phyloP scores from a whole-genome alignment of 495 filamentous ascomycete species.

The Extremus antarcticus region DNA sequence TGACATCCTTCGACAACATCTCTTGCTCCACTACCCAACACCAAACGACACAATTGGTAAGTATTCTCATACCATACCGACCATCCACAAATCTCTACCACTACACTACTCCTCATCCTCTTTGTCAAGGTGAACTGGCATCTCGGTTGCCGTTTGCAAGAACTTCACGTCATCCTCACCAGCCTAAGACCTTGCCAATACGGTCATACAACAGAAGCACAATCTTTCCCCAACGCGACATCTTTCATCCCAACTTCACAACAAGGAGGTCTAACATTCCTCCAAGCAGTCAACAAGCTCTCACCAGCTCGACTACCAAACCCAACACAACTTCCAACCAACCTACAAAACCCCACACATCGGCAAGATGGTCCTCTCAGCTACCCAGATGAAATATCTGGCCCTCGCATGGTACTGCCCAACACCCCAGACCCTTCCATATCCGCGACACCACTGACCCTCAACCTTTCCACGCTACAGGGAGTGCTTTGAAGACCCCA shows the following conservation, averaged over 20 bases:
- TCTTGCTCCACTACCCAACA: no score
- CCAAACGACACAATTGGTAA: no score
- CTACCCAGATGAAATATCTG: slow-evolving; percentile 3
- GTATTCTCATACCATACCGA: no score
- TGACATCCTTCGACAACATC: background rate
- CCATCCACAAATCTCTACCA: no score
- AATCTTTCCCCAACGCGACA: background rate
- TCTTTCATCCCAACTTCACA: background rate
- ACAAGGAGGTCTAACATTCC: background rate
- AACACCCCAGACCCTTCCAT: background rate
- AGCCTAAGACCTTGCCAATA: no score
- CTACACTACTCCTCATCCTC: no score
- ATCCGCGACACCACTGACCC: background rate
- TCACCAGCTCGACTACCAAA: background rate
- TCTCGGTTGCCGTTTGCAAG: no score
- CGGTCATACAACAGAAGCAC: background rate
- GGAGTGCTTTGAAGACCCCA: slow-evolving; percentile 8
- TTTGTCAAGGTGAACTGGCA: no score
- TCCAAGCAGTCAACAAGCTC: background rate
- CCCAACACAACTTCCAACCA: background rate
- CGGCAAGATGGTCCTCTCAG: slow-evolving; percentile 1
- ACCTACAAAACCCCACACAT: background rate
- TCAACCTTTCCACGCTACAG: background rate
- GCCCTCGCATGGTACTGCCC: slow-evolving; percentile 4
- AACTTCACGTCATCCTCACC: no score